These are phyloP conservation scores for Nigrospora oryzae DNA, from an alignment of 2,329 filamentous ascomycete species.

Conservation along the genomic window DNA sequence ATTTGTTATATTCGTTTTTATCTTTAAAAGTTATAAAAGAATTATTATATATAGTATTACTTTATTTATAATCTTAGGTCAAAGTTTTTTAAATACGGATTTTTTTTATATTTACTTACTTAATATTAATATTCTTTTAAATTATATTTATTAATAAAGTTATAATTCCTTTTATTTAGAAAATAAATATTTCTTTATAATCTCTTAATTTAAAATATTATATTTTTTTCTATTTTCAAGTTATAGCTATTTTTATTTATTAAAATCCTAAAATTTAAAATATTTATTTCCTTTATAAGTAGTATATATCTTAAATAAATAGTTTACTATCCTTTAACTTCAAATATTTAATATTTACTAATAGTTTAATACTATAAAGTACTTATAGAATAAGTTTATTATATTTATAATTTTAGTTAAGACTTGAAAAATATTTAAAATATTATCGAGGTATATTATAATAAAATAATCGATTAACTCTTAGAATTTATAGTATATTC, in stretches of 20 bases:
- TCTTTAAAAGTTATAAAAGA: neutral
- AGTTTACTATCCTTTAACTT: slow-evolving; percentile 17
- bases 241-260: slow-evolving; percentile 13
- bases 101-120: no score
- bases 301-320: slow-evolving; percentile 22
- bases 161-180: no score
- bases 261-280: slow-evolving; percentile 15
- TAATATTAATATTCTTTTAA: no score
- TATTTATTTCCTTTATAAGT: slow-evolving; percentile 12
- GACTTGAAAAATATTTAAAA: slow-evolving; percentile 13
- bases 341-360: slow-evolving; percentile 18
- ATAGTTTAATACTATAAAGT: neutral
- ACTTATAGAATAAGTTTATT: slow-evolving; percentile 10
- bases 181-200: slow-evolving; percentile 21
- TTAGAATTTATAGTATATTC: slow-evolving; percentile 5
- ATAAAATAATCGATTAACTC: slow-evolving; percentile 3
- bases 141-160: no score
- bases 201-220: slow-evolving; percentile 22
- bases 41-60: neutral
- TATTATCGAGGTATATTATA: slow-evolving; percentile 10
- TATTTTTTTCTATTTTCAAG: slow-evolving; percentile 10
- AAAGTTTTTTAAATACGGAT: neutral
- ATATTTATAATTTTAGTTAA: slow-evolving; percentile 14
- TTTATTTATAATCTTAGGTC: neutral
- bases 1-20: neutral